Percentiles rank a stretch among this genome's conserved stretches.
Conservation (phyloP, 2,329 filamentous ascomycete genomes). For the Colletotrichum paranaense region DNA sequence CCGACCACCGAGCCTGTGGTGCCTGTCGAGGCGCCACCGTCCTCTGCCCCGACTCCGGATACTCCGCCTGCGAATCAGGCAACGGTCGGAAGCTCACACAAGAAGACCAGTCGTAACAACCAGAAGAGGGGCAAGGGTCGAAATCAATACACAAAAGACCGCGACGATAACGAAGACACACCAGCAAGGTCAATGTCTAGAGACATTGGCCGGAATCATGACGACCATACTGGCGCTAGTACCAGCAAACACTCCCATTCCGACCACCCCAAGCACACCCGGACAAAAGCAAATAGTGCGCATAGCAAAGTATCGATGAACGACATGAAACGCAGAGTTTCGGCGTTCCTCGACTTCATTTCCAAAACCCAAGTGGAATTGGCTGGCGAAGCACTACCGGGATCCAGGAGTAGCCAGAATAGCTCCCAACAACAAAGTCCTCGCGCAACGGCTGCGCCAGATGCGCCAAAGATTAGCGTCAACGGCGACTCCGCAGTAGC, state of each 20-base stretch:
- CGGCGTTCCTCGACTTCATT: constrained; percentile 90
- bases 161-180: constrained; percentile 71
- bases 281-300: constrained; percentile 62
- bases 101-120: constrained; percentile 71
- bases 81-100: constrained; percentile 60
- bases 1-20: constrained; percentile 43
- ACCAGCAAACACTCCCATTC: constrained; percentile 48
- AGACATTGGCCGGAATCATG: constrained; percentile 58
- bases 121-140: constrained; percentile 78
- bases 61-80: constrained; percentile 55
- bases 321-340: constrained; percentile 87
- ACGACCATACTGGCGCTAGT: constrained; percentile 45
- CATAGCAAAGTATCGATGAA: constrained; percentile 82
- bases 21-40: constrained; percentile 50
- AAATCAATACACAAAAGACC: constrained; percentile 86
- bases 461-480: constrained; percentile 31
- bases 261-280: constrained; percentile 65
- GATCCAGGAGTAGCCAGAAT: constrained; percentile 47
- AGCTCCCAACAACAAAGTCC: constrained; percentile 39
- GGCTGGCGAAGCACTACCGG: constrained; percentile 69
- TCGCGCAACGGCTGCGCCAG: constrained; percentile 39
- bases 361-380: constrained; percentile 89
- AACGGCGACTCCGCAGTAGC: constrained; percentile 36
- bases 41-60: constrained; percentile 50
- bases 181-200: constrained; percentile 67